These are phyloP conservation scores for Phaeosphaeriaceae sp. DNA, from an alignment of 2,329 filamentous ascomycete genomes.

Conservation along the genomic window DNA sequence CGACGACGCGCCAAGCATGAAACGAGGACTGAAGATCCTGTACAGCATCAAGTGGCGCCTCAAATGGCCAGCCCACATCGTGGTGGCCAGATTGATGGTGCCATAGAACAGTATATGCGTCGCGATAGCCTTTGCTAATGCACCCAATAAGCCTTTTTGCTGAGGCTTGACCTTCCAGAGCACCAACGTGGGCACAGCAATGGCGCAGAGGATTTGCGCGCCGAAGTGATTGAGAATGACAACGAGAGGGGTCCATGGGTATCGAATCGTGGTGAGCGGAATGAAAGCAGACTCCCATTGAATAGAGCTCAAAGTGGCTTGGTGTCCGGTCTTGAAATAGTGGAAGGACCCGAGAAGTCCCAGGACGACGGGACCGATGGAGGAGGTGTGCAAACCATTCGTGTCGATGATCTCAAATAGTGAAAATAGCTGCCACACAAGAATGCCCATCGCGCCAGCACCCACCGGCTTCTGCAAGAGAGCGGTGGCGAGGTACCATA, in stretches of 20 bases:
- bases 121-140: constrained; percentile 73
- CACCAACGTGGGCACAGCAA: constrained; percentile 80
- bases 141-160: constrained; percentile 69
- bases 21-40: constrained; percentile 89
- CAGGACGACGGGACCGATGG: constrained; percentile 84
- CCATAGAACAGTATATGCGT: constrained; percentile 85
- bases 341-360: constrained; percentile 91
- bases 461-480: constrained; percentile 96
- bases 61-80: constrained; percentile 87
- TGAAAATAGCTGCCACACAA: constrained; percentile 88
- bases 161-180: constrained; percentile 90
- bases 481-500: constrained; percentile 77
- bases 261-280: constrained; percentile 79
- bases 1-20: constrained; percentile 79
- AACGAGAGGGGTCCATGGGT: constrained; percentile 87
- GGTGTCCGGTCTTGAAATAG: constrained; percentile 98
- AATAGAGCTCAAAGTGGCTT: constrained; percentile 84
- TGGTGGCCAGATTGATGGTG: constrained; percentile 82
- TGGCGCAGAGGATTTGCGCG: constrained; percentile 82
- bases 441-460: constrained; percentile 79
- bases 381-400: constrained; percentile 67
- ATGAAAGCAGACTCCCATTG: constrained; percentile 98
- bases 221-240: constrained; percentile 88
- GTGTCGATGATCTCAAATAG: constrained; percentile 71
- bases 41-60: constrained; percentile 96